These are phyloP conservation scores for Bacidia rubella DNA, from an alignment of 495 filamentous ascomycete genomes.

Conservation along the genomic window DNA sequence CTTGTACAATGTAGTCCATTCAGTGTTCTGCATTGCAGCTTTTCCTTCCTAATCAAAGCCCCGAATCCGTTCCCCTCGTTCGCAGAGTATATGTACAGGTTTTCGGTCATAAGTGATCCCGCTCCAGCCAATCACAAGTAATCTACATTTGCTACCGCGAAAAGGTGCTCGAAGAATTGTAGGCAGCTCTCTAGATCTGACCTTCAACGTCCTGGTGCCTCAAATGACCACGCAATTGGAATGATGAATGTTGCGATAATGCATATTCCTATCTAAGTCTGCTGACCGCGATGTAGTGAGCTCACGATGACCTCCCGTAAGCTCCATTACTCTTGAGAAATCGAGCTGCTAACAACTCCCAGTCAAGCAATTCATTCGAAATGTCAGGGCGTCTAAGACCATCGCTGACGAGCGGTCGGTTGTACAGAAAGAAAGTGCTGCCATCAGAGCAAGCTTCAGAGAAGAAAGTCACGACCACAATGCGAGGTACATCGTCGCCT, in stretches of 20 bases:
- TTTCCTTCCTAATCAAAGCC: too few species aligned
- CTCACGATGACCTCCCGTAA: slow-evolving; percentile 56
- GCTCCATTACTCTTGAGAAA: slow-evolving; percentile 19
- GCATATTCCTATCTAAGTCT: neutral
- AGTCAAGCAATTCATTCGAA: slow-evolving; percentile 99
- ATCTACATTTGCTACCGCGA: neutral
- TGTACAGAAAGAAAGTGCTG: slow-evolving; percentile 96
- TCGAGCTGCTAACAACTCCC: slow-evolving; percentile 13
- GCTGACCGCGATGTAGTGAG: neutral
- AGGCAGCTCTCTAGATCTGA: neutral
- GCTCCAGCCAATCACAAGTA: neutral
- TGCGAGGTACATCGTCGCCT: slow-evolving; percentile 54
- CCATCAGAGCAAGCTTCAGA: slow-evolving; percentile 89
- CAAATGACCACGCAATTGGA: neutral
- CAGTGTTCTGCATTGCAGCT: too few species aligned
- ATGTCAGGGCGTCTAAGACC: slow-evolving; percentile 94
- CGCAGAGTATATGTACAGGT: too few species aligned
- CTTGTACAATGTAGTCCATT: too few species aligned
- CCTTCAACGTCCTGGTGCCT: neutral
- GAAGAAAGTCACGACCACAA: slow-evolving; percentile 89
- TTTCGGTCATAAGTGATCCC: too few species aligned
- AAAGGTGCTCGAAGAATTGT: neutral
- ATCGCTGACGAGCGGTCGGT: slow-evolving; percentile 97
- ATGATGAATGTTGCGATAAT: neutral
- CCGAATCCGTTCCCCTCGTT: too few species aligned